These are phyloP conservation scores for Chaetomium cochliodes DNA, from an alignment of 495 filamentous ascomycete genomes.

Conservation along the genomic window DNA sequence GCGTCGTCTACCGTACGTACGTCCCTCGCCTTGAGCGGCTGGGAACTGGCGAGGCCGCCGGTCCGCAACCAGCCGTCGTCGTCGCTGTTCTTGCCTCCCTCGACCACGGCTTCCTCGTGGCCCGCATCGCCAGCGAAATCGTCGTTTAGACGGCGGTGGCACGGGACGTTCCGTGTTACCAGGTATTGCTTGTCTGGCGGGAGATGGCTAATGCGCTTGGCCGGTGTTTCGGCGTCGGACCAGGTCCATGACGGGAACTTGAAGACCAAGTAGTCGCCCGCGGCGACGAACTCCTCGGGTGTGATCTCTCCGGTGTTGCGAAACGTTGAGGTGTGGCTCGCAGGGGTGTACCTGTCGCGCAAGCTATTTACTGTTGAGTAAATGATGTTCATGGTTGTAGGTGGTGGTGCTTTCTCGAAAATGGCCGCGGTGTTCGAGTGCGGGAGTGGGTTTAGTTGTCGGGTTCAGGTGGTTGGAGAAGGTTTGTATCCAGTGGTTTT, in stretches of 20 bases:
- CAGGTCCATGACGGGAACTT: constrained; percentile 99
- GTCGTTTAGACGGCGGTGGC: constrained; percentile 85
- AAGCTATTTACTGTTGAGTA: constrained; percentile 81
- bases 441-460: constrained; percentile 2
- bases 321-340: constrained; percentile 89
- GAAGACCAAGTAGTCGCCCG: constrained; percentile 97
- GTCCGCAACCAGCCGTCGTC: constrained; percentile 92
- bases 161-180: constrained; percentile 90
- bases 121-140: constrained; percentile 87
- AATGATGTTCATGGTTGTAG: constrained; percentile 55
- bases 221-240: constrained; percentile 76
- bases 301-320: constrained; percentile 91
- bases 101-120: constrained; percentile 77
- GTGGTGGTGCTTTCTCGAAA: background rate
- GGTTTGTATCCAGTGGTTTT: background rate
- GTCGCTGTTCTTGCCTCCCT: constrained; percentile 66
- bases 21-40: constrained; percentile 72
- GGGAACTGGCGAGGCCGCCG: constrained; percentile 68
- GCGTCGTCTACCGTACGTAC: constrained; percentile 83
- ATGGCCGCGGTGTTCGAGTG: background rate
- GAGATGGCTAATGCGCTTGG: constrained; percentile 76
- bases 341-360: constrained; percentile 84
- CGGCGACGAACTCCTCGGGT: constrained; percentile 92
- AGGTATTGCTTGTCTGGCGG: constrained; percentile 93
- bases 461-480: background rate